Evolutionary conservation across 805 yeast species (phyloP).

Genomic region (Candida taoyuanica): DNA sequence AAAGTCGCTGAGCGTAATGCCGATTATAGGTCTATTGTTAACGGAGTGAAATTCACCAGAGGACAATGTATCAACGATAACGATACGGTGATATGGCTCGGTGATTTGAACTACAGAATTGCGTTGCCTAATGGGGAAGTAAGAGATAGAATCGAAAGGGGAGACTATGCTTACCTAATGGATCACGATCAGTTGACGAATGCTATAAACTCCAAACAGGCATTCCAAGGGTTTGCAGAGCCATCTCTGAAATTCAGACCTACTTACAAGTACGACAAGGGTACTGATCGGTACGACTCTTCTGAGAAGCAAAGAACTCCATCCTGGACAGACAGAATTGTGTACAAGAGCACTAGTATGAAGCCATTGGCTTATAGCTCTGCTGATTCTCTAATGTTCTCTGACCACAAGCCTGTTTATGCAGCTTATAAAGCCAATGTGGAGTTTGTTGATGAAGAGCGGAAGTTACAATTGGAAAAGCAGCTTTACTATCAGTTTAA

Average conservation of each 20-base stretch:
- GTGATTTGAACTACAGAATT: slow-evolving; percentile 88
- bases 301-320: slow-evolving; percentile 93
- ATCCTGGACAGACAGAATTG: slow-evolving; percentile 92
- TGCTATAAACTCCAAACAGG: slow-evolving; percentile 68
- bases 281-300: slow-evolving; percentile 74
- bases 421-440: slow-evolving; percentile 69
- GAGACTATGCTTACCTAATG: slow-evolving; percentile 47
- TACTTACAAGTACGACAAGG: slow-evolving; percentile 89
- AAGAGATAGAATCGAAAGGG: slow-evolving; percentile 44
- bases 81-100: slow-evolving; percentile 88
- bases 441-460: slow-evolving; percentile 60
- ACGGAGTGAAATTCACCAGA: slow-evolving; percentile 61
- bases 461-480: slow-evolving; percentile 49
- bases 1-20: slow-evolving; percentile 79
- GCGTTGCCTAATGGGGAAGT: slow-evolving; percentile 69
- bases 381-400: slow-evolving; percentile 51
- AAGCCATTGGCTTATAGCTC: slow-evolving; percentile 66
- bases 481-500: slow-evolving; percentile 59
- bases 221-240: slow-evolving; percentile 71
- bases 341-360: slow-evolving; percentile 25
- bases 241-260: slow-evolving; percentile 75
- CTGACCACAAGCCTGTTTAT: slow-evolving; percentile 93
- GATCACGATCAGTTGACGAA: slow-evolving; percentile 72
- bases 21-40: slow-evolving; percentile 75
- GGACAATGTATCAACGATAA: slow-evolving; percentile 49